Conservation (phyloP, 2,329 filamentous ascomycete species). For the Arthrobotrys conoides region DNA sequence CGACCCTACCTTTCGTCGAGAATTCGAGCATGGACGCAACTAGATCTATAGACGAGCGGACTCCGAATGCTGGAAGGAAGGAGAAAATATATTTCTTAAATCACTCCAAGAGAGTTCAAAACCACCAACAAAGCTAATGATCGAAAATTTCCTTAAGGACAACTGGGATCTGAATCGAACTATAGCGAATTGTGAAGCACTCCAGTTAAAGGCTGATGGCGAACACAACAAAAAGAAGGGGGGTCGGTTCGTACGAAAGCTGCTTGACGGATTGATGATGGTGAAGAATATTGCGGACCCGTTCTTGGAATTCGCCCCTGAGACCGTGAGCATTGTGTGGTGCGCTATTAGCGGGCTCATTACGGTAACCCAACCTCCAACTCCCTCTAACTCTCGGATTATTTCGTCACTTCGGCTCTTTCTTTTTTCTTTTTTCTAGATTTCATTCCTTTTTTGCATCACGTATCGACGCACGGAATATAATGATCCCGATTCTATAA, state of each 20-base stretch:
- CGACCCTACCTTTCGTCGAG: not conserved
- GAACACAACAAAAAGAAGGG: slow-evolving; percentile 28
- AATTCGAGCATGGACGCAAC: not conserved
- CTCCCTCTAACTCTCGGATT: slow-evolving; percentile 1
- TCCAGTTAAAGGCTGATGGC: slow-evolving; percentile 25
- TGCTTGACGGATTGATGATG: slow-evolving; percentile 18
- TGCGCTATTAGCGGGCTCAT: slow-evolving; percentile 37
- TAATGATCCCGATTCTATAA: not conserved
- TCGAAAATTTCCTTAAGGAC: slow-evolving; percentile 21
- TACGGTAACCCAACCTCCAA: slow-evolving; percentile 18
- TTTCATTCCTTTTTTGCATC: not conserved
- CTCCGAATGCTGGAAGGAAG: slow-evolving; percentile 29
- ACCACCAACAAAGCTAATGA: slow-evolving; percentile 7
- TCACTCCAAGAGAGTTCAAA: slow-evolving; percentile 16
- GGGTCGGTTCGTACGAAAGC: slow-evolving; percentile 27
- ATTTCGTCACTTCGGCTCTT: not conserved
- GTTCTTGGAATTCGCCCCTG: slow-evolving; percentile 37
- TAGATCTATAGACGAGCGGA: slow-evolving; percentile 7
- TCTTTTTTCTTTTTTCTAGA: not conserved
- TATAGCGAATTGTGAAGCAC: slow-evolving; percentile 36
- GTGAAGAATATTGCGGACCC: slow-evolving; percentile 38
- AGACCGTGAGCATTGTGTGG: slow-evolving; percentile 41
- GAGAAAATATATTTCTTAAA: slow-evolving; percentile 26
- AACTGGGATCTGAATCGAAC: slow-evolving; percentile 23
- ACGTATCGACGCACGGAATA: not conserved